These are phyloP conservation scores for Zygotorulaspora florentina DNA, from an alignment of 805 yeast species.

Conservation along the genomic window DNA sequence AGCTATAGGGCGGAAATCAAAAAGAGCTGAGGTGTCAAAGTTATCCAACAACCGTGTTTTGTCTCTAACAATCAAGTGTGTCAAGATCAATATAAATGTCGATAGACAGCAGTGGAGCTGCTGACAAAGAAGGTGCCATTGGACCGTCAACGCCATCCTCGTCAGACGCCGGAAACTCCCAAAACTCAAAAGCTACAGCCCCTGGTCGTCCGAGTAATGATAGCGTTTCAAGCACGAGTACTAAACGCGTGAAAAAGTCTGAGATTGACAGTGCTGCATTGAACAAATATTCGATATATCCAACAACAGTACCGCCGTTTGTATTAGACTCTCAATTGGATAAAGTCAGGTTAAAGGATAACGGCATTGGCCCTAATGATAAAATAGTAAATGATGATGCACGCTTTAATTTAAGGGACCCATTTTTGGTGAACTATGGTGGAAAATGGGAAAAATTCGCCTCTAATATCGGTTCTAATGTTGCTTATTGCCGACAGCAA, in stretches of 20 bases:
- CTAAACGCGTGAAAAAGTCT: not conserved
- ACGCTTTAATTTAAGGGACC: constrained; percentile 25
- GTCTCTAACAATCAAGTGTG: no score
- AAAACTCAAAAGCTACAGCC: not conserved
- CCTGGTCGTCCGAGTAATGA: not conserved
- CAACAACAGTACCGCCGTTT: constrained; percentile 57
- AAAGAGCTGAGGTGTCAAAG: no score
- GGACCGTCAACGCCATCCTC: not conserved
- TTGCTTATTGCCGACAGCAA: constrained; percentile 22
- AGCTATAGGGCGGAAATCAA: no score
- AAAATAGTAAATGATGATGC: constrained; percentile 12
- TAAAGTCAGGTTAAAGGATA: constrained; percentile 17
- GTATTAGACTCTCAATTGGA: constrained; percentile 47
- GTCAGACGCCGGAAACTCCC: not conserved
- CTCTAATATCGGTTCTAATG: constrained; percentile 33
- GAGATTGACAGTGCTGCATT: constrained; percentile 10
- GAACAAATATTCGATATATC: constrained; percentile 37
- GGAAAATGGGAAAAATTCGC: constrained; percentile 51
- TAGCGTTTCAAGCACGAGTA: not conserved
- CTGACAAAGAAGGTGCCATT: not conserved
- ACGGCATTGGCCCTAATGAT: constrained; percentile 21
- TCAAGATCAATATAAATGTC: not conserved
- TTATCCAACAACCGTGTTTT: no score
- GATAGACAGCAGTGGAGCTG: not conserved
- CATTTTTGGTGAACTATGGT: constrained; percentile 37